phyloP scores from a whole-genome alignment of 176 grass and related monocot genomes.

The Oryza glumipatula region DNA sequence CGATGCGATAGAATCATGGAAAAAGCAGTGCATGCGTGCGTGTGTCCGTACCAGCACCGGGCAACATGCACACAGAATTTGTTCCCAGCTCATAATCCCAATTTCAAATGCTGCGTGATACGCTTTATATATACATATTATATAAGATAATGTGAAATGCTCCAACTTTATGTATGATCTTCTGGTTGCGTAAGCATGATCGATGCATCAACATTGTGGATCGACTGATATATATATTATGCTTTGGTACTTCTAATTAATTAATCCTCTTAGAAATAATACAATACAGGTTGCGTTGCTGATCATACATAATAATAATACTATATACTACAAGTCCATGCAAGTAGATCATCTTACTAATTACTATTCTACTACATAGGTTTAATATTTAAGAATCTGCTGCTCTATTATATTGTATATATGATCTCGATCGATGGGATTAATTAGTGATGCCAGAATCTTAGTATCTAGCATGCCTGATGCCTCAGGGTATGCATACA shows the following conservation, averaged over 20 bases:
- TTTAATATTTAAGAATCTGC: too few relatives aligned
- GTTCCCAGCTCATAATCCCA: background rate
- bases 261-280: background rate
- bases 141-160: background rate
- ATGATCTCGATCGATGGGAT: constrained; percentile 4
- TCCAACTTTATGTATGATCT: background rate
- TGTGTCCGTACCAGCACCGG: background rate
- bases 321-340: background rate
- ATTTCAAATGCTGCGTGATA: background rate
- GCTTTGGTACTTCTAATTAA: background rate
- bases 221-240: background rate
- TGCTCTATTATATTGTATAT: background rate
- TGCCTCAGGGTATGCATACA: background rate
- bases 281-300: background rate
- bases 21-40: background rate
- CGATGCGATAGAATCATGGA: background rate
- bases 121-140: background rate
- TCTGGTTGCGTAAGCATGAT: background rate
- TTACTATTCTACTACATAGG: background rate
- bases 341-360: background rate
- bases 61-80: background rate
- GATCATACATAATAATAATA: background rate
- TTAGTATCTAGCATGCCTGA: background rate
- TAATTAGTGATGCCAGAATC: background rate
- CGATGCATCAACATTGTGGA: background rate